A percentile compares a stretch with the other conserved stretches of the same genome.
These are phyloP conservation scores for Cryptococcus neoformans DNA, from an alignment of 1,284 basidiomycete species.

Conservation along the genomic window DNA sequence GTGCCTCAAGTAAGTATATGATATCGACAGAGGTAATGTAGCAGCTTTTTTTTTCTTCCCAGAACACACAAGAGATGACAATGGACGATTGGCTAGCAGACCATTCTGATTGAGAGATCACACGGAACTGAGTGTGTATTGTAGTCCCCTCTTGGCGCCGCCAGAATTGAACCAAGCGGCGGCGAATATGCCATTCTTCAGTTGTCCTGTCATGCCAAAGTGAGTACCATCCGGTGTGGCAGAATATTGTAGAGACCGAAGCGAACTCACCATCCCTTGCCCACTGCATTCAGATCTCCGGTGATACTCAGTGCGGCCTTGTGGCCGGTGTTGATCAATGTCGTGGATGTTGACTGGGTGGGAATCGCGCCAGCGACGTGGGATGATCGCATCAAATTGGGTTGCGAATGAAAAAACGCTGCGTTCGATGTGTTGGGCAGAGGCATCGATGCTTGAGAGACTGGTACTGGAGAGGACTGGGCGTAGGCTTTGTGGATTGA, in stretches of 20 bases:
- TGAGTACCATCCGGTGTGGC: neutral
- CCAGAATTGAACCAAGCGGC: constrained; percentile 56
- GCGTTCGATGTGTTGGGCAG: too few species aligned
- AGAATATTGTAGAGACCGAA: neutral
- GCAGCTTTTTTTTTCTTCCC: constrained; percentile 70
- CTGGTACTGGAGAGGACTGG: too few species aligned
- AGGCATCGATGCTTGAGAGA: too few species aligned
- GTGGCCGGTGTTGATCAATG: constrained; percentile 20
- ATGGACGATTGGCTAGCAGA: constrained; percentile 49
- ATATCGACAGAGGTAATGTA: constrained; percentile 94
- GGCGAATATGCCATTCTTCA: constrained; percentile 53
- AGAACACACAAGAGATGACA: constrained; percentile 80
- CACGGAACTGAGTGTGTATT: constrained; percentile 53
- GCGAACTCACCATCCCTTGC: constrained; percentile 52
- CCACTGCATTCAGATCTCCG: constrained; percentile 54
- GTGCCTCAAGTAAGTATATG: constrained; percentile 84
- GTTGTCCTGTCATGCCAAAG: constrained; percentile 35
- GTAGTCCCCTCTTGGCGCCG: constrained; percentile 53
- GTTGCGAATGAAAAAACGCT: constrained; percentile 20
- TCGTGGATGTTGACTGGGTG: constrained; percentile 10
- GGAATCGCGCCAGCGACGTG: constrained; percentile 26
- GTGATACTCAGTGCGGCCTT: constrained; percentile 48
- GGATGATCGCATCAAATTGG: constrained; percentile 42
- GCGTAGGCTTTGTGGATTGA: too few species aligned
- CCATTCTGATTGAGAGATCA: constrained; percentile 51